A percentile compares a stretch with the other conserved stretches of the same genome.
phyloP scores from a whole-genome alignment of 805 yeast genomes.

The Saccharomycopsis selenospora region DNA sequence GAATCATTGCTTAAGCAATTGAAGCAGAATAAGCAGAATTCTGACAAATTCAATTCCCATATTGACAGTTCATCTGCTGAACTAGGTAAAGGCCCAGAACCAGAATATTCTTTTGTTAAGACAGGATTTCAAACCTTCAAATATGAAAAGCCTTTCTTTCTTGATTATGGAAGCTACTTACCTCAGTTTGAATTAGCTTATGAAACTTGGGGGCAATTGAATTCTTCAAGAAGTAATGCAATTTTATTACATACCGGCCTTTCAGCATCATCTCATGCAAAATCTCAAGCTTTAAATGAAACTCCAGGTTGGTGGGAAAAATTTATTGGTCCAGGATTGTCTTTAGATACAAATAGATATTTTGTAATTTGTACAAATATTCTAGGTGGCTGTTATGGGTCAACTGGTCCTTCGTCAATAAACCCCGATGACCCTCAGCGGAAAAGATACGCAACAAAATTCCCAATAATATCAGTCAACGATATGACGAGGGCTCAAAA shows the following conservation, averaged over 20 bases:
- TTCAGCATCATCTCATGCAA: constrained; percentile 91
- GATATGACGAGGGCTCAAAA: constrained; percentile 92
- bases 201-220: constrained; percentile 84
- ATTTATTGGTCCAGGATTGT: constrained; percentile 76
- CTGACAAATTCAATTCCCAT: background rate
- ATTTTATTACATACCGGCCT: constrained; percentile 83
- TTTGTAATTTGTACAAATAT: constrained; percentile 87
- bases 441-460: constrained; percentile 71
- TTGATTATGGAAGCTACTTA: constrained; percentile 77
- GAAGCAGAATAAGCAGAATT: too few species aligned
- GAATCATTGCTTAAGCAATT: constrained; percentile 32
- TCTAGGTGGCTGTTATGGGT: constrained; percentile 90
- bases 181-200: constrained; percentile 79
- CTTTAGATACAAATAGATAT: constrained; percentile 70
- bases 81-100: constrained; percentile 71
- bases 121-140: constrained; percentile 59
- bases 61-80: background rate
- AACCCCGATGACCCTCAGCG: constrained; percentile 55
- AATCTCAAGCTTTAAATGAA: constrained; percentile 61
- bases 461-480: constrained; percentile 77
- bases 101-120: constrained; percentile 64
- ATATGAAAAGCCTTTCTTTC: constrained; percentile 50
- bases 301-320: constrained; percentile 94
- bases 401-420: constrained; percentile 82
- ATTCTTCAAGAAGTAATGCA: constrained; percentile 57